Evolutionary conservation across 768 basidiomycete species (phyloP), one percentile per base, ranked within the genome.

Genomic region (Lentinula sp.): DNA sequence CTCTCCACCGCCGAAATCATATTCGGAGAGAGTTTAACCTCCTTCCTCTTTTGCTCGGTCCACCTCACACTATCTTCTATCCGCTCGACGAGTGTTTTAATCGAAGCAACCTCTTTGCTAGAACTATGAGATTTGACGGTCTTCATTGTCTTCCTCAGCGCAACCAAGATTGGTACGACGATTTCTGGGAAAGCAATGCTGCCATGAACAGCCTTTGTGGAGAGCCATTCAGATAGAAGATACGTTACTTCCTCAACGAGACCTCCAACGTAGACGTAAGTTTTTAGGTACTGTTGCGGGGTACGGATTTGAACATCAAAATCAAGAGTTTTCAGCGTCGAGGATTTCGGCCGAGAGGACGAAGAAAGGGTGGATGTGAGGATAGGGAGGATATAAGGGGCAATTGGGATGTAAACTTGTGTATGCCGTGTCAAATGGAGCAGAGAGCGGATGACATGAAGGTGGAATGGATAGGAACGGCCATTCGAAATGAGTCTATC

Each of bases 171-270:
- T 2, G 95, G 95, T 11, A 98, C 83, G 13, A 86, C 79, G 43
- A 96, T 80, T 74, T 99, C 97, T 2, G 97, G 96, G 80, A 97
- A 98, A 0, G 93, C 93, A 62, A 98, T 86, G 71, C 89, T 91
- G 1, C 85, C 89, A 53, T 92, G 89, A 0, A 95, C 85, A 0
- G 84, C 76, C 8, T 74, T 65, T 35, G 84, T 86, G 34, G 85
- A 80, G 57, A 94, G 84, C 86, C 91, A 94, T 67, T 95, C 93
- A 1, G 86, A 87, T 23, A 96, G 78, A 31, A 93, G 73, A 73
- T 84, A 96, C 5, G 80, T 71, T 15, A 88, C 75, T 72, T 98
- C 97, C 57, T 98, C 95, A 2, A 85, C 79, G 43, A 97, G 73
- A 0, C 84, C 87, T 67, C 97, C 95, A 51, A 81, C 77, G 71